These are phyloP conservation scores for Gracilariopsis chorda DNA, from an alignment of 23 red algal species.

Conservation along the genomic window DNA sequence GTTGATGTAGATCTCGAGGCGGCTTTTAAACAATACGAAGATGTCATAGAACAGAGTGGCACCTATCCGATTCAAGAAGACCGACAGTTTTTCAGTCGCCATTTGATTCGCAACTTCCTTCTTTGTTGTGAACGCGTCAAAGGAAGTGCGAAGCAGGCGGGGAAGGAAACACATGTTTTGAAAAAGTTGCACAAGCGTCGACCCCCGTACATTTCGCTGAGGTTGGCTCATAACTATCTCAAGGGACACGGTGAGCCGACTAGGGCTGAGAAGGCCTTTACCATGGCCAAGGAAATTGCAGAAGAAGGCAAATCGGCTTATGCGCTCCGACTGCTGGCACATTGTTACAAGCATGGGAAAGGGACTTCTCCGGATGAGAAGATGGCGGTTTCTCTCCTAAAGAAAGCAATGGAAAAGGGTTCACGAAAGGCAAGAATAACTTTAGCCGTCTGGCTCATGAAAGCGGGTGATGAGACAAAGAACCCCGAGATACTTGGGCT, in stretches of 20 bases:
- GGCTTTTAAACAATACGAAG: slow-evolving; percentile 15
- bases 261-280: slow-evolving; percentile 20
- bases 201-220: neutral
- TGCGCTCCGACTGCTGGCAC: slow-evolving; percentile 7
- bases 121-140: neutral
- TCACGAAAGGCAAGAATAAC: slow-evolving; percentile 16
- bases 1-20: slow-evolving; percentile 16
- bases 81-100: neutral
- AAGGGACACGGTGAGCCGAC: slow-evolving; percentile 14
- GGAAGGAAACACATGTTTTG: neutral
- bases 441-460: slow-evolving; percentile 26
- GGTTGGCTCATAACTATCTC: slow-evolving; percentile 39
- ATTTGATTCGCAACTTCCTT: neutral
- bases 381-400: neutral
- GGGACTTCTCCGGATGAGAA: neutral
- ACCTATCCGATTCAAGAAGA: neutral
- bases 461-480: neutral
- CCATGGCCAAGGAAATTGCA: neutral
- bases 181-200: neutral
- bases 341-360: slow-evolving; percentile 24
- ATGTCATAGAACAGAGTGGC: neutral
- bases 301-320: neutral
- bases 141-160: slow-evolving; percentile 4
- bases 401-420: neutral
- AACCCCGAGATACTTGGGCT: slow-evolving; percentile 4